Conservation (phyloP, 495 filamentous ascomycete species). For the Penicillium maclennaniae region DNA sequence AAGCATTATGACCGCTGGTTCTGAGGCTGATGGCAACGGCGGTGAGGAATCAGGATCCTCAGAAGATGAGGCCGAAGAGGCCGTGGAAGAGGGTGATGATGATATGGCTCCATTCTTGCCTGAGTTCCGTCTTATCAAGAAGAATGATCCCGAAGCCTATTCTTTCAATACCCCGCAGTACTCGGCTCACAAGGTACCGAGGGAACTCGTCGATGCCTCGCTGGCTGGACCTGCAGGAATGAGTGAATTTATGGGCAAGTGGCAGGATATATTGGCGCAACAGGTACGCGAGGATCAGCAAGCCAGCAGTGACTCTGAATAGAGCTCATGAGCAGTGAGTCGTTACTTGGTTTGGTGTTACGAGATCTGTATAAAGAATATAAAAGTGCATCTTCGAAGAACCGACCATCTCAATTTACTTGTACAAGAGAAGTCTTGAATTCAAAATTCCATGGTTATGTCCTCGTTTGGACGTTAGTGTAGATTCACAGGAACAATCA, state of each 20-base stretch:
- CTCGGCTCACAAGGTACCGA: slow-evolving; percentile 91
- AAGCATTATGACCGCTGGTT: slow-evolving; percentile 10
- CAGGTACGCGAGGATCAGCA: slow-evolving; percentile 48
- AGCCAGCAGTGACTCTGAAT: slow-evolving; percentile 40
- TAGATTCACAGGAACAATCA: background rate
- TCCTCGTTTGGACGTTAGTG: background rate
- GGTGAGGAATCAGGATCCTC: slow-evolving; percentile 12
- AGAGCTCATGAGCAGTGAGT: background rate
- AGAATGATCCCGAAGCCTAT: slow-evolving; percentile 82
- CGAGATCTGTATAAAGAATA: background rate
- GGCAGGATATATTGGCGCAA: slow-evolving; percentile 72
- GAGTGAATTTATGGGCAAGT: slow-evolving; percentile 81
- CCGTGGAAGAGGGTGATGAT: slow-evolving; percentile 46
- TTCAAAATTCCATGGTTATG: background rate
- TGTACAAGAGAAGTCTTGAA: no score
- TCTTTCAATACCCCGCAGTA: slow-evolving; percentile 81
- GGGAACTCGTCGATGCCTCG: slow-evolving; percentile 90
- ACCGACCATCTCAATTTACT: background rate
- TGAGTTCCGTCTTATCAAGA: slow-evolving; percentile 76
- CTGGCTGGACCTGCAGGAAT: slow-evolving; percentile 62
- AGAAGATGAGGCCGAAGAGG: slow-evolving; percentile 38
- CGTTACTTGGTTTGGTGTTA: slow-evolving; percentile 13
- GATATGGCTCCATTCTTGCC: slow-evolving; percentile 60
- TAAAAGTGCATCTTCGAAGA: background rate
- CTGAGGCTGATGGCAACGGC: background rate